Evolutionary conservation across 106 monocot species (phyloP), one percentile per base, ranked within the genome.

Genomic region (Chionographis japonica): DNA sequence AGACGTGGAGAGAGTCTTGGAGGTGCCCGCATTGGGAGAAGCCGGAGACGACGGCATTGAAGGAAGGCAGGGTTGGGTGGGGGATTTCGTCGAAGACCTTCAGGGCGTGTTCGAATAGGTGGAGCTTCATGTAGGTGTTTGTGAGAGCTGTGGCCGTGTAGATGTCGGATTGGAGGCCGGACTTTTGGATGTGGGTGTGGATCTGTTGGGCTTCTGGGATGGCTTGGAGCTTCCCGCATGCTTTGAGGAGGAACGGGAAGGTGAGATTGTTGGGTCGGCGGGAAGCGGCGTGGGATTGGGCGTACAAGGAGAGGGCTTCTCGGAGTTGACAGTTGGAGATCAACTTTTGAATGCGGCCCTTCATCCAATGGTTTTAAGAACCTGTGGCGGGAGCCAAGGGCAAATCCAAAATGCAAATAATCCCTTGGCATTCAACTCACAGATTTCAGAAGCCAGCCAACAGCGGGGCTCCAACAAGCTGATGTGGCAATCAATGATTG

Each of bases 231-330:
- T 75, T 68, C 20, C 17, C 60, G 39, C 79, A 75, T 43, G 79
- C 52, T 67, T 75, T 75, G 64, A 79, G 67, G 57, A 84, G 57
- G 58, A 60, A 67, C 0, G 78, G 83, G 60, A 78, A 78, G 50
- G 78, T 78, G 50, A 77, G 64, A 16, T 3, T 8, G 62, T 68
- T 35, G 62, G 82, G 77, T 15, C 20, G 58, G 37, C 39, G 2
- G 37, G 82, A 72, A 51, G 77, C 63, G 52, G 37, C 12, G 52
- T 70, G 69, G 65, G 13, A 4, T 56, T 70, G 38, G 37, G 66
- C 49, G 67, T 78, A 74, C 8, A 70, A 17, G 7, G 70, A 60
- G 43, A 74, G 52, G 12, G 83, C 78, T 66, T 74, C 74, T 69
- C 20, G 55, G 67, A 66, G 71, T 19, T 40, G 61, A 6, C 63